Evolutionary conservation across 306 rosid genomes (phyloP), one percentile per base, ranked within the genome.

Genomic region (Heteromeles arbutifolia): DNA sequence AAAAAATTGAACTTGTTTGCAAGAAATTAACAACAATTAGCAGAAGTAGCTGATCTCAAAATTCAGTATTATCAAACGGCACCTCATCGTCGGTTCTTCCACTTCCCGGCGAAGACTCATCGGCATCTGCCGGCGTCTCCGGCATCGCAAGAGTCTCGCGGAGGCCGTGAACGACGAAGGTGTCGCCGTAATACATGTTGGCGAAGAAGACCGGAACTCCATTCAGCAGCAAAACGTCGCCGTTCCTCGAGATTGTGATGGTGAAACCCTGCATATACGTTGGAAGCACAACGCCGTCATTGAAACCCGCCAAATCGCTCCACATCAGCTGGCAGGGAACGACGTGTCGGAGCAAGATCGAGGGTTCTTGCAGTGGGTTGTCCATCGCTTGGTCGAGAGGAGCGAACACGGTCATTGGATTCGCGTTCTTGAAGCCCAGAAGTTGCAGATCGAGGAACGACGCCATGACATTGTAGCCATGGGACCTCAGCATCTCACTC

Each of bases 111-210:
- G 78, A 32, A 34, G 79, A 10, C 58, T 80, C 82, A 31, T 29
- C 59, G 26, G 34, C 65, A 6, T 41, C 64, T n/a, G 66, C 72
- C 1, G 80, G 7, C 5, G 4, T 72, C 45, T 66, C 79, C n/a
- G 70, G 80, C 57, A 32, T 34, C 9, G 19, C 64, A 9, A 88
- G 83, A 80, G 73, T 78, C 72, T 87, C 89, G 24, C 78, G 81
- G 3, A 94, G 88, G 50, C 97, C 97, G 41, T 94, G 98, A 84
- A 91, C 86, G 6, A 83, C 95, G 0, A 94, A 64, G 72, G 74
- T 77, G 12, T 88, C 91, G 24, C 85, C 79, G 80, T 64, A 67
- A 71, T 84, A 84, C 39, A 87, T 50, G 76, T 90, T 80, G 0
- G 94, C 88, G 65, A 58, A 74, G 84, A 84, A 76, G 32, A 94